Evolutionary conservation across 2,329 filamentous ascomycete genomes (phyloP), one percentile per base, ranked within the genome.

Genomic region (Colletotrichum falcatum): DNA sequence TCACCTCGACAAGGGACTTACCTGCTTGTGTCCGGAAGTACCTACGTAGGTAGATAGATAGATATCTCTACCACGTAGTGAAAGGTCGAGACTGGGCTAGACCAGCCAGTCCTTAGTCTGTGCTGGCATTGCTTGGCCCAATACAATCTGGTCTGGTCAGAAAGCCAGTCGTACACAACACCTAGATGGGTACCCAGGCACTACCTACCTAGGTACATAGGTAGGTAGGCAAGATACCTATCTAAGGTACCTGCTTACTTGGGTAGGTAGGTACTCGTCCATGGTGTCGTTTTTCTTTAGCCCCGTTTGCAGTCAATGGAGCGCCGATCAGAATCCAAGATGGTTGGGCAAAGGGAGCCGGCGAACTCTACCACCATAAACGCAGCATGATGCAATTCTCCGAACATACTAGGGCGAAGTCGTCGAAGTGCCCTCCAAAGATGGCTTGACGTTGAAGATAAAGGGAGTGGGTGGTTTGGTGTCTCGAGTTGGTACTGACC

Each of bases 91-190:
- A 16, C 26, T 35, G 3, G 30, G 20, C 55, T 26, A 30, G 39
- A 60, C 28, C 42, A 5, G 6, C 12, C 26, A 60, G 26, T n/a
- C 28, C 3, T 8, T 3, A 35, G 39, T 46, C 56, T 30, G 56
- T 46, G 56, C 28, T 48, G 56, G 35, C 30, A 33, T 46, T 59
- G 56, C 56, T 48, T 42, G 7, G 39, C n/a, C 44, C 42, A 26
- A 20, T 20, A 23, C 59, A 51, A 35, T 23, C 5, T 9, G 20
- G 30, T 33, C 11, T 23, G 39, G 26, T 46, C 6, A 23, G 37
- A 30, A 28, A n/a, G 37, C 37, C 14, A 39, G 37, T 12, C 4
- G 37, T 4, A 11, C 37, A 11, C 39, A 42, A 20, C n/a, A n/a
- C 18, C 42, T 44, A 44, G 5, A 20, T n/a, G n/a, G n/a, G n/a